Evolutionary conservation across 2,329 filamentous ascomycete species (phyloP), one percentile per base, ranked within the genome.

Genomic region (Fusarium nurragi): DNA sequence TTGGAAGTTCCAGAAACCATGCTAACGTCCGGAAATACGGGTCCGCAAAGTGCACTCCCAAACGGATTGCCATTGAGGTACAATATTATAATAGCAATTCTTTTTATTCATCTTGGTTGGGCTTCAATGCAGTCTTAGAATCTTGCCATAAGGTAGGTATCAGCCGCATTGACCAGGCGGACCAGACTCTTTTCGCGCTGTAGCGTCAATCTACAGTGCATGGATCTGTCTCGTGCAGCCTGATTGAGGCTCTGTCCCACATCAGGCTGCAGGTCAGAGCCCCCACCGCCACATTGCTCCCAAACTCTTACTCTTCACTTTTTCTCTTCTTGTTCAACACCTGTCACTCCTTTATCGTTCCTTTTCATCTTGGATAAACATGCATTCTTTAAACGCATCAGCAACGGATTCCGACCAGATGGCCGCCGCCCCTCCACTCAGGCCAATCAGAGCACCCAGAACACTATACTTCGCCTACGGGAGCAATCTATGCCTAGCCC

Each of bases 381-480:
- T 34, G 32, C 32, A 34, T 9, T n/a, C 32, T n/a, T 34, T n/a
- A 34, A 34, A 34, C 7, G n/a, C 32, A 34, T 34, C 32, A n/a
- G 32, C 32, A 34, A n/a, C 32, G 1, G 32, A 34, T n/a, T n/a
- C 32, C n/a, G 32, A 34, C 16, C 16, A 18, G 14, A 30, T 30
- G 26, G 26, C 13, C 5, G 32, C 9, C 32, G 32, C 32, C 32
- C 32, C 32, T 10, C 32, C 32, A 16, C 32, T 16, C 16, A 34
- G 32, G n/a, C 14, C 32, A 16, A 16, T 34, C n/a, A 34, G 32
- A 34, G 32, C 32, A 9, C 32, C 32, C 3, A 34, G 32, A 8
- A 34, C 32, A n/a, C 30, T 55, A 2, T 55, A 55, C n/a, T 55
- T 55, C 11, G 48, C 53, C 6, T 55, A 55, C 2, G 53, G 53